A percentile compares a stretch with the other conserved stretches of the same genome.
phyloP scores from a whole-genome alignment of 192 early-diverging fungal species.

The Coemansia sp. region DNA sequence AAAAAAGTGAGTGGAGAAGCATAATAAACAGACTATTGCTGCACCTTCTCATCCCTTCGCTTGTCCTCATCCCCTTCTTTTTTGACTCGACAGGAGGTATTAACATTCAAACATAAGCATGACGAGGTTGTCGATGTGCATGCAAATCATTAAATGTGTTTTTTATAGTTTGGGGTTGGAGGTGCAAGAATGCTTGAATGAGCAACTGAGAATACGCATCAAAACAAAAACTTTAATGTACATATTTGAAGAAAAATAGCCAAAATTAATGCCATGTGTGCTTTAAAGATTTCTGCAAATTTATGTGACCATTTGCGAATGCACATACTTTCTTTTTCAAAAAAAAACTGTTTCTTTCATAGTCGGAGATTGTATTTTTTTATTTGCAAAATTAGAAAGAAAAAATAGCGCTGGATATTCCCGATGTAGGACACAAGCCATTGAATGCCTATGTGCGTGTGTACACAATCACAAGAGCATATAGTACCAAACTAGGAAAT shows the following conservation, averaged over 20 bases:
- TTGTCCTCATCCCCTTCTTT: neutral
- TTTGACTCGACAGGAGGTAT: neutral
- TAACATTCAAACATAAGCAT: neutral
- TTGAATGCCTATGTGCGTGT: neutral
- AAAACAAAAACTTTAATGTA: neutral
- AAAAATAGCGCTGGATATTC: neutral
- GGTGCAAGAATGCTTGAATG: neutral
- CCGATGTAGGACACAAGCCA: conserved; percentile 1
- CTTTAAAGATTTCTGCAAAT: conserved; percentile 3
- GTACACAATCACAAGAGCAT: neutral
- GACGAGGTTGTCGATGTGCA: neutral
- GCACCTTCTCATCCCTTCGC: neutral
- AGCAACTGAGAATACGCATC: neutral
- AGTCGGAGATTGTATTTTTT: no score
- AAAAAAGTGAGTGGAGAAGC: neutral
- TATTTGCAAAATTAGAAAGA: neutral
- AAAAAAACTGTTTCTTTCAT: neutral
- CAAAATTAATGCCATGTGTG: neutral
- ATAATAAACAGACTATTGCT: neutral
- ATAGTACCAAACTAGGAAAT: neutral
- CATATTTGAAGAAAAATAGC: neutral
- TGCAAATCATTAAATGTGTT: neutral
- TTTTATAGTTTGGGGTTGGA: neutral
- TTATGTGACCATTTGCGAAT: conserved; percentile 5
- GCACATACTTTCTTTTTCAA: neutral